Percentiles rank a stretch among this genome's conserved stretches.
These are phyloP conservation scores for Mrakia blollopis DNA, from an alignment of 768 basidiomycete species.

Conservation along the genomic window DNA sequence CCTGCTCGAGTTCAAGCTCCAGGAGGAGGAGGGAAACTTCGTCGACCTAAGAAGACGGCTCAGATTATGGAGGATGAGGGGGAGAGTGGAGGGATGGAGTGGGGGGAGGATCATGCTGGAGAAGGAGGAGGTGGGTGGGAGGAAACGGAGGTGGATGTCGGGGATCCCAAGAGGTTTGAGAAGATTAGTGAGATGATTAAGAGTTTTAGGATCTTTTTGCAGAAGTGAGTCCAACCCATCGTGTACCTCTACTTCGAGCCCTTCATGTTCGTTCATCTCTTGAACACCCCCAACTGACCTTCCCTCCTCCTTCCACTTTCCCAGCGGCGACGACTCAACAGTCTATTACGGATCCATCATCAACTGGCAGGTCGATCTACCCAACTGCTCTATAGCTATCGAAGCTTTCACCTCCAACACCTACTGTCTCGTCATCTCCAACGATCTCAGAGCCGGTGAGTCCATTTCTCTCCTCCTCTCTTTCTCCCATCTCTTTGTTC, in stretches of 20 bases:
- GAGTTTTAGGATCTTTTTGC: slow-evolving; percentile 56
- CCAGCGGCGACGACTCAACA: slow-evolving; percentile 2
- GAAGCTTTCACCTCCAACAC: slow-evolving; percentile 26
- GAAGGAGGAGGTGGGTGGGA: slow-evolving; percentile 30
- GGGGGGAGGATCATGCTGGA: slow-evolving; percentile 10
- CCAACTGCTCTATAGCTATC: slow-evolving; percentile 30
- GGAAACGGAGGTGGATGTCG: slow-evolving; percentile 35
- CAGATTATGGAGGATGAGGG: neutral
- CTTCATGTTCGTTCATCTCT: too few species aligned
- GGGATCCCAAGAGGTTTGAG: slow-evolving; percentile 47
- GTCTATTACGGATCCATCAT: neutral
- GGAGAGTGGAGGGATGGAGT: slow-evolving; percentile 32
- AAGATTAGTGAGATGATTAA: slow-evolving; percentile 76
- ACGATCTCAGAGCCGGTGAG: slow-evolving; percentile 27
- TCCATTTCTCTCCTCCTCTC: neutral
- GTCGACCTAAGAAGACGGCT: slow-evolving; percentile 19
- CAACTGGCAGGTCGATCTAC: slow-evolving; percentile 29
- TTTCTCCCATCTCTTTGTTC: neutral
- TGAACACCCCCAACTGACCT: too few species aligned
- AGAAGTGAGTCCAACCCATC: slow-evolving; percentile 17
- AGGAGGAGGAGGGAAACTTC: slow-evolving; percentile 12
- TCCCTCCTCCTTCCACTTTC: too few species aligned
- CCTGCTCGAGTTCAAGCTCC: slow-evolving; percentile 11
- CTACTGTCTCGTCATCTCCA: slow-evolving; percentile 31
- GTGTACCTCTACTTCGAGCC: too few species aligned